These are phyloP conservation scores for Hymenoscyphus fructigenus DNA, from an alignment of 2,329 filamentous ascomycete genomes.

Conservation along the genomic window DNA sequence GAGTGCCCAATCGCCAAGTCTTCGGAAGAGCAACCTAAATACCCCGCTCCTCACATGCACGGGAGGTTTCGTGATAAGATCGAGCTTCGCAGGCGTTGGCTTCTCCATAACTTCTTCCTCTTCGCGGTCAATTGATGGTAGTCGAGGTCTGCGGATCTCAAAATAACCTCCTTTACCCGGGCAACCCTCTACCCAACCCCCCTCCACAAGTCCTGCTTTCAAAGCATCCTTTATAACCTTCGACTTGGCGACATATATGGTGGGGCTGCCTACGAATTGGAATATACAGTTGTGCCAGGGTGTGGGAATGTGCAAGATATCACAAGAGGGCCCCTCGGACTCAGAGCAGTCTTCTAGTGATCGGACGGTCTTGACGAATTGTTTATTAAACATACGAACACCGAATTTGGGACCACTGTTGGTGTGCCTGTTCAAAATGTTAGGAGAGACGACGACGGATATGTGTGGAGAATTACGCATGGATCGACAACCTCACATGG, in stretches of 20 bases:
- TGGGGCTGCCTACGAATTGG: conserved; percentile 7
- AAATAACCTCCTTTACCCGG: conserved; percentile 4
- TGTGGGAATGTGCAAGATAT: conserved; percentile 10
- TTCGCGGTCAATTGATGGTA: neutral
- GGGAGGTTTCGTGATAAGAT: neutral
- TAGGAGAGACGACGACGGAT: neutral
- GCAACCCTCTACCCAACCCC: conserved; percentile 1
- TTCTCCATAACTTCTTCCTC: neutral
- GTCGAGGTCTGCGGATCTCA: neutral
- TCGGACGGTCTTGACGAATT: conserved; percentile 4
- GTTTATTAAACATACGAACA: conserved; percentile 9
- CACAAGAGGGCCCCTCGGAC: conserved; percentile 1
- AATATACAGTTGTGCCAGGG: conserved; percentile 12
- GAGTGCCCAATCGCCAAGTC: neutral
- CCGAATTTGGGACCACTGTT: conserved; percentile 14
- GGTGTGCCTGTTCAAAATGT: conserved; percentile 2
- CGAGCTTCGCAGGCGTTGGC: neutral
- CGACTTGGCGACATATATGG: conserved; percentile 8
- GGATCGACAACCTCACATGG: conserved; percentile 11
- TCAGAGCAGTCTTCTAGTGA: conserved; percentile 3
- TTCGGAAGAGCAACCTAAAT: neutral
- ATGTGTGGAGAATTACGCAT: conserved; percentile 8
- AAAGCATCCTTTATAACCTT: conserved; percentile 11
- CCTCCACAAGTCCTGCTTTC: neutral
- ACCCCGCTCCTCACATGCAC: neutral